Base-by-base conservation (phyloP, 805 yeast genomes). In the Candida ortonii region DNA sequence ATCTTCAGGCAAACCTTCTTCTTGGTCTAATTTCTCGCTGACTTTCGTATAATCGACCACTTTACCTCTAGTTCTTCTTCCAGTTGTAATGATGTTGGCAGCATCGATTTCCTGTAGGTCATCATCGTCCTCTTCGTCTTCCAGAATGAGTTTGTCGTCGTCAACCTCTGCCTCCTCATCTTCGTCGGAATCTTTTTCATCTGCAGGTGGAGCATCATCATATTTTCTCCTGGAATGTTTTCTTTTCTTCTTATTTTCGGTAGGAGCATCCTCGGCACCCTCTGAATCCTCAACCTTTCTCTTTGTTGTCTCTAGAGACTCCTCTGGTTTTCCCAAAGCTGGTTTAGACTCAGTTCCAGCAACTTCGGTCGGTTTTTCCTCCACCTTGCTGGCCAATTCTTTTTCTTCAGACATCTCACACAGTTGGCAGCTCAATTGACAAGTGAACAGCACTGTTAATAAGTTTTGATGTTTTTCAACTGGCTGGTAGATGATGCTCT, bases 31-130 rank as follows among this genome's bases (percentile, higher is more conserved):
- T 54, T 84, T 75, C 47, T 76, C 83, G 14, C 87, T 84, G 11
- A 94, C 87, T 62, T 84, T 81, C 38, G 77, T 69, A 59, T 83
- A 88, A 62, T 88, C 96, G 49, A 89, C 82, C 13, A 81, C 83
- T 53, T 80, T 83, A 11, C 96, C 95, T 48, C 97, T 76, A 6
- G 96, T 88, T 68, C 96, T 84, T 62, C 95, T 73, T 10, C 94
- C 93, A 12, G 76, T 64, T n/a, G 82, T 71, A 46, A 87, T 87
- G 56, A 88, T 87, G 62, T 88, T 89, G 24, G 87, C 66, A 24
- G 82, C 69, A 53, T 85, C 95, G 47, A 88, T 84, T 61, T 83
- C 95, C 22, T 72, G 70, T 45, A 86, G 67, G 50, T 83, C 90
- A 49, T 84, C 95, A 22, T 84, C 93, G n/a, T n/a, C n/a, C 16